A percentile compares a stretch with the other conserved stretches of the same genome.
Conservation (phyloP, 495 filamentous ascomycete genomes). For the Aspergillus kassunensis region DNA sequence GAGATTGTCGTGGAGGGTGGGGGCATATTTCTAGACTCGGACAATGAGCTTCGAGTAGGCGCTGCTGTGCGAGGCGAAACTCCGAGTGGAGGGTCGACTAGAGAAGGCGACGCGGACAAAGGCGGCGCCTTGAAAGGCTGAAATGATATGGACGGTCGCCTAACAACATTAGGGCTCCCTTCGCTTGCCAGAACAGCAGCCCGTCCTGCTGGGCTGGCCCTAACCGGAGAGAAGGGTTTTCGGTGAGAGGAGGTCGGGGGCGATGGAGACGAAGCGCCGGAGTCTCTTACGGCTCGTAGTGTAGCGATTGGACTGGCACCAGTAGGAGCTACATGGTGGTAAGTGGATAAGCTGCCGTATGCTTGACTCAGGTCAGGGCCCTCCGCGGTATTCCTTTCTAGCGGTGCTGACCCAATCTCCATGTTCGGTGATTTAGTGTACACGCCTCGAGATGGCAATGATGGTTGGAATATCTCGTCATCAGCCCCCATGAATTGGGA, state of each 20-base stretch:
- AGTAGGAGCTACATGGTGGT: conserved; percentile 73
- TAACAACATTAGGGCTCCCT: conserved; percentile 48
- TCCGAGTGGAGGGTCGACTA: conserved; percentile 47
- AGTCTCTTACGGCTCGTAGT: conserved; percentile 62
- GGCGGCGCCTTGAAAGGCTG: conserved; percentile 94
- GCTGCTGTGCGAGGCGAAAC: conserved; percentile 60
- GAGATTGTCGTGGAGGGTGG: conserved; percentile 51
- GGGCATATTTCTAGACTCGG: conserved; percentile 58
- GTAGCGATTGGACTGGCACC: conserved; percentile 86
- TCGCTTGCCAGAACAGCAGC: conserved; percentile 56
- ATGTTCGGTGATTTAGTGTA: conserved; percentile 31
- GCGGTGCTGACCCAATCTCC: conserved; percentile 74
- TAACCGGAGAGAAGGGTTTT: conserved; percentile 55
- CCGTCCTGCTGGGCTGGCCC: conserved; percentile 55
- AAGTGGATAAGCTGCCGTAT: conserved; percentile 91
- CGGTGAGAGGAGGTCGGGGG: conserved; percentile 56
- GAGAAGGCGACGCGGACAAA: conserved; percentile 81
- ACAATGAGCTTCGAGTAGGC: conserved; percentile 48
- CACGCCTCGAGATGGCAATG: conserved; percentile 48
- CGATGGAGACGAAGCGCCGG: conserved; percentile 42
- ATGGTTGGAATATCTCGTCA: conserved; percentile 79
- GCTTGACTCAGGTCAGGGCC: conserved; percentile 69
- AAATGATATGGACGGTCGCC: conserved; percentile 87
- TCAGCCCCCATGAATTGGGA: conserved; percentile 95
- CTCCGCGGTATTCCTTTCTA: conserved; percentile 36